phyloP scores from a whole-genome alignment of 2,329 filamentous ascomycete species.

The Decorospora gaudefroyi region DNA sequence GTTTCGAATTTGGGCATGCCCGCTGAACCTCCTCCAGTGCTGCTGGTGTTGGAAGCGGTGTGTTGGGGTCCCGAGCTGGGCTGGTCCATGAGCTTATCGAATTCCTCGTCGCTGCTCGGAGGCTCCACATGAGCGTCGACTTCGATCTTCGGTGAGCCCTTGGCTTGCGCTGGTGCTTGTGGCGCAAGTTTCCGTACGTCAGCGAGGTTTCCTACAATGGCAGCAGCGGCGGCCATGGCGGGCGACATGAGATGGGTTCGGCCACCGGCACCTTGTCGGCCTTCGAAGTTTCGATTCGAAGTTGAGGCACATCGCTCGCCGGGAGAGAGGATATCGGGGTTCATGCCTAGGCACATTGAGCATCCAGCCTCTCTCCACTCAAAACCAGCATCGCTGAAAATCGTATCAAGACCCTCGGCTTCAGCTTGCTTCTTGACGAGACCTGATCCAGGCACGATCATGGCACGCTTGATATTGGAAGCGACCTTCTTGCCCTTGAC shows the following conservation, averaged over 20 bases:
- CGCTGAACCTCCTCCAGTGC: constrained; percentile 52
- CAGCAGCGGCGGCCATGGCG: constrained; percentile 91
- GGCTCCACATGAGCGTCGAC: constrained; percentile 64
- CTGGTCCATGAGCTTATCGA: constrained; percentile 65
- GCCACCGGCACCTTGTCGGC: constrained; percentile 87
- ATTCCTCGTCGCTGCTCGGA: constrained; percentile 63
- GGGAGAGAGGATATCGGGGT: constrained; percentile 92
- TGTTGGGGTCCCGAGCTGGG: constrained; percentile 67
- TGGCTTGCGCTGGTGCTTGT: constrained; percentile 48
- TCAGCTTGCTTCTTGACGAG: constrained; percentile 92
- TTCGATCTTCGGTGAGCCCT: constrained; percentile 62
- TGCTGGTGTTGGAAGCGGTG: constrained; percentile 59
- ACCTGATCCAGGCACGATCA: constrained; percentile 96
- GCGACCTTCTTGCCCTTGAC: constrained; percentile 88
- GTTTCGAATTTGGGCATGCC: constrained; percentile 84
- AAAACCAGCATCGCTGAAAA: constrained; percentile 89
- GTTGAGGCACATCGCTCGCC: constrained; percentile 93
- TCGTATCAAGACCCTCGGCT: constrained; percentile 86
- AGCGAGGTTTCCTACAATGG: constrained; percentile 85
- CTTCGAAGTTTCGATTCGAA: constrained; percentile 97
- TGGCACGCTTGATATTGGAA: constrained; percentile 84
- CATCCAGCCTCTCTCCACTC: constrained; percentile 98
- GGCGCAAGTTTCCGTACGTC: constrained; percentile 81
- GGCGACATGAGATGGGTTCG: constrained; percentile 96
- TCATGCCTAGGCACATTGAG: constrained; percentile 99